Evolutionary conservation across 495 filamentous ascomycete genomes (phyloP).

Genomic region (Podospora tetraspora): DNA sequence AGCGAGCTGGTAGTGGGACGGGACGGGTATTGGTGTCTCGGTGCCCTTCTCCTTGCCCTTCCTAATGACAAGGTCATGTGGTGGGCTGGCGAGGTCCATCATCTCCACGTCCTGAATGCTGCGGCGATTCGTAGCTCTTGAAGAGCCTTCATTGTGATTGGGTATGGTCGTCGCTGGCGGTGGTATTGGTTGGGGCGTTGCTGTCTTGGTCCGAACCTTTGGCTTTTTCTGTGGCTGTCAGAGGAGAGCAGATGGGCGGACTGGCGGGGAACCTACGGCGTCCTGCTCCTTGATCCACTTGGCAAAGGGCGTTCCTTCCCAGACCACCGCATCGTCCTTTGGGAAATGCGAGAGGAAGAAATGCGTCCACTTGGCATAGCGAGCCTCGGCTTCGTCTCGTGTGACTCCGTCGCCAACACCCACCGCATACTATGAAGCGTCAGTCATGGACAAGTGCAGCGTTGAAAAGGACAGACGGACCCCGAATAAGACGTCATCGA

Average conservation of each 20-base stretch:
- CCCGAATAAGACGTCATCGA: constrained; percentile 36
- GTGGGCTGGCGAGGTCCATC: constrained; percentile 8
- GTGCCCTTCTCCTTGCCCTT: constrained; percentile 11
- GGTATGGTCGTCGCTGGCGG: background rate
- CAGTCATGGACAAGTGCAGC: constrained; percentile 12
- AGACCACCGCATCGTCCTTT: constrained; percentile 27
- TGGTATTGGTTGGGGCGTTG: background rate
- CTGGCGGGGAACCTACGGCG: constrained; percentile 26
- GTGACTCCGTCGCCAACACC: constrained; percentile 39
- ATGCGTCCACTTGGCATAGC: constrained; percentile 31
- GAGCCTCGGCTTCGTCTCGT: constrained; percentile 33
- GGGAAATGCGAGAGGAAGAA: constrained; percentile 42
- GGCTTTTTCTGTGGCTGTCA: background rate
- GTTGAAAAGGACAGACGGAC: constrained; percentile 26
- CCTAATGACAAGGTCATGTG: constrained; percentile 3
- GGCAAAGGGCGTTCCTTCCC: constrained; percentile 35
- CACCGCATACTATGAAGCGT: constrained; percentile 35
- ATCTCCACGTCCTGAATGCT: constrained; percentile 13
- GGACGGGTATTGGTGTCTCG: constrained; percentile 19
- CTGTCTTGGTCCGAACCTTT: background rate
- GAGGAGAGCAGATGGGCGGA: background rate
- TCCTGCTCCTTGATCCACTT: constrained; percentile 29
- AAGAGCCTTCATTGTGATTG: background rate
- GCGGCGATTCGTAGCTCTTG: background rate
- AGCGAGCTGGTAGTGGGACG: constrained; percentile 13